Evolutionary conservation across 306 rosid species (phyloP).

Genomic region (Quercus suber): DNA sequence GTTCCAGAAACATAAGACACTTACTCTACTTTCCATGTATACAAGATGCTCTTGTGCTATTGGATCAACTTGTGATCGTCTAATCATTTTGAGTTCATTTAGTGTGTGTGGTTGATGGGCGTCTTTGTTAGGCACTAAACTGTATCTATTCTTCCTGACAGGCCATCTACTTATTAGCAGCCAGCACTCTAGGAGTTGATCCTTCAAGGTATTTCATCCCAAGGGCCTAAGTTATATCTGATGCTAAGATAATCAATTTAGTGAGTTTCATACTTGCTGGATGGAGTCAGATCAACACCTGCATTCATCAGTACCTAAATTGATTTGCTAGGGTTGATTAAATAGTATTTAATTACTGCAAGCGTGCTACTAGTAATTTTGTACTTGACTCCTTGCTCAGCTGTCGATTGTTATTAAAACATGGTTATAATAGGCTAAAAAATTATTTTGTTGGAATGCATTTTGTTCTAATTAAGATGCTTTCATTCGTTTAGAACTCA

Average conservation of each 20-base stretch:
- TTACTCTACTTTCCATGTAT: neutral
- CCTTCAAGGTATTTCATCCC: constrained; percentile 72
- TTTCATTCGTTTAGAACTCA: constrained; percentile 11
- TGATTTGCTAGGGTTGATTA: constrained; percentile 1
- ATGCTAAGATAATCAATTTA: constrained; percentile 11
- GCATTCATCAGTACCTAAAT: constrained; percentile 5
- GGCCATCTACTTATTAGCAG: constrained; percentile 91
- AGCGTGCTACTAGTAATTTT: constrained; percentile 13
- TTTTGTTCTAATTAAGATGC: constrained; percentile 10
- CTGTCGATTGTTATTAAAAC: neutral
- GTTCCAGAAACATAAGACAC: constrained; percentile 8
- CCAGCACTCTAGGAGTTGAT: constrained; percentile 77
- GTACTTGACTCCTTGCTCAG: neutral
- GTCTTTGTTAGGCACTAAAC: constrained; percentile 5
- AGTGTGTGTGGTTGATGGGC: constrained; percentile 7
- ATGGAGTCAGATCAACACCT: constrained; percentile 9
- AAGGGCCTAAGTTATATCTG: constrained; percentile 3
- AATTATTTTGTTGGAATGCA: neutral
- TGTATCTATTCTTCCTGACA: constrained; percentile 38
- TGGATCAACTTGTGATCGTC: neutral
- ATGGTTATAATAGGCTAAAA: neutral
- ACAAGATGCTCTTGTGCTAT: neutral
- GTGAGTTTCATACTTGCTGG: constrained; percentile 13
- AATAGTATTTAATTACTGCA: neutral
- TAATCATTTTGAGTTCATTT: neutral